phyloP scores from a whole-genome alignment of 129 eudicot genomes.

The Lactuca saligna region DNA sequence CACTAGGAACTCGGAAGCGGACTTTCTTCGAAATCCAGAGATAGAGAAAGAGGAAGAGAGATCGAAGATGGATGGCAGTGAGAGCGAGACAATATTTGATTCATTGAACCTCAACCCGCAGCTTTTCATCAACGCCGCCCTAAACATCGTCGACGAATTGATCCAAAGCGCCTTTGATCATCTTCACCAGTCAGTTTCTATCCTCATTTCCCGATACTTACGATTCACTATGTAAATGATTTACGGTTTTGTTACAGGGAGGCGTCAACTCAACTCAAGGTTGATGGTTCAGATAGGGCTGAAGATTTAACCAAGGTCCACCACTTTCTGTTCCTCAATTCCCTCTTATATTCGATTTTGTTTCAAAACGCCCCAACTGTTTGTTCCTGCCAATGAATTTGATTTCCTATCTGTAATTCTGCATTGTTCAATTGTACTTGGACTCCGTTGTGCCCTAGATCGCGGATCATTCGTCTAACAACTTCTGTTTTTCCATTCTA shows the following conservation, averaged over 20 bases:
- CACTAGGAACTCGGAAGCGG: background rate
- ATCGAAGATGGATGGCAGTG: slow-evolving; percentile 50
- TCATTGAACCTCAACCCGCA: slow-evolving; percentile 70
- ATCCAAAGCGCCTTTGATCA: slow-evolving; percentile 60
- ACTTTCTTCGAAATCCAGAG: background rate
- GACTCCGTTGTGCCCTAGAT: too few relatives aligned
- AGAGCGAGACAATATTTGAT: slow-evolving; percentile 66
- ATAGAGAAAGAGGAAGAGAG: background rate
- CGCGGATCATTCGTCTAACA: background rate
- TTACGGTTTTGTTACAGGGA: slow-evolving; percentile 36
- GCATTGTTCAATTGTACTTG: background rate
- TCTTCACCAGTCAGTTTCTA: slow-evolving; percentile 40
- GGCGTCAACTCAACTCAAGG: slow-evolving; percentile 53
- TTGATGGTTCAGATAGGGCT: slow-evolving; percentile 55
- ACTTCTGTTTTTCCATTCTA: background rate
- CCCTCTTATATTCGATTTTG: background rate
- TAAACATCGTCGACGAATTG: slow-evolving; percentile 50
- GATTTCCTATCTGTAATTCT: background rate
- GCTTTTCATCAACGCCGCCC: slow-evolving; percentile 57
- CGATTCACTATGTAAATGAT: background rate
- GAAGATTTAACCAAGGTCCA: slow-evolving; percentile 54
- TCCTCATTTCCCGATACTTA: slow-evolving; percentile 11
- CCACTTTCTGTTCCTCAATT: background rate
- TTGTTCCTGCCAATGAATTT: background rate
- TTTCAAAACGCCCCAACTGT: background rate